A percentile compares a stretch with the other conserved stretches of the same genome.
Conservation (phyloP, 257 asterid genomes). For the Gynochthodes officinalis region DNA sequence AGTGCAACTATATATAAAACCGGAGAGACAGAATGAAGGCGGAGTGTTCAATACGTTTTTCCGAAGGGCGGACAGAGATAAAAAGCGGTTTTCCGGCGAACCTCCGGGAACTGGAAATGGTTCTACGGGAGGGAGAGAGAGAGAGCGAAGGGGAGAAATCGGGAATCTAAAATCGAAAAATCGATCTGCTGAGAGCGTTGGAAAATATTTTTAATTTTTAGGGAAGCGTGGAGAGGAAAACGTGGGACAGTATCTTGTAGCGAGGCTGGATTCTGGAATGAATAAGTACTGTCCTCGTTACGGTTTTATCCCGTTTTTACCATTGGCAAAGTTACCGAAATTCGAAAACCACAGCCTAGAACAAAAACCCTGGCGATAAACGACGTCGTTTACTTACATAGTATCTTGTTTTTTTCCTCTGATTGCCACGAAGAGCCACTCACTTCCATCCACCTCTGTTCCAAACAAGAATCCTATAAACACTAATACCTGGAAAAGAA, state of each 20-base stretch:
- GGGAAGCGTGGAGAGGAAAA: constrained; percentile 15
- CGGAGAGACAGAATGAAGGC: background rate
- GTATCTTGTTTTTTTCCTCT: too few relatives aligned
- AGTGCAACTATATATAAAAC: background rate
- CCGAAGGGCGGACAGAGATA: constrained; percentile 6
- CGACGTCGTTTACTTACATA: too few relatives aligned
- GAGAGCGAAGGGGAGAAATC: constrained; percentile 5
- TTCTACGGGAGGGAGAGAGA: constrained; percentile 14
- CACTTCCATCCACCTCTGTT: too few relatives aligned
- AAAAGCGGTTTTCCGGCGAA: constrained; percentile 21
- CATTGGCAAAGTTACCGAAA: background rate
- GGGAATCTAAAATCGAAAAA: too few relatives aligned
- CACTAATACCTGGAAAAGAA: too few relatives aligned
- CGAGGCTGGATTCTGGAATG: background rate
- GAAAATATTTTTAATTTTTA: constrained; percentile 6
- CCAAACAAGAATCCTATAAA: too few relatives aligned
- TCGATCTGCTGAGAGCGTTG: constrained; percentile 7
- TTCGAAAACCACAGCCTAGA: too few relatives aligned
- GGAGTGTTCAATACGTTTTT: background rate
- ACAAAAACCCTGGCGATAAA: too few relatives aligned
- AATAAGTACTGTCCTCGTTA: background rate
- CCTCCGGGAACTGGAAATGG: background rate
- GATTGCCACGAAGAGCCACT: too few relatives aligned
- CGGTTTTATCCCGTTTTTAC: background rate
- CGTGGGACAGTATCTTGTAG: constrained; percentile 15